Evolutionary conservation across 148 eudicot species (phyloP).

Genomic region (Talinum fruticosum): DNA sequence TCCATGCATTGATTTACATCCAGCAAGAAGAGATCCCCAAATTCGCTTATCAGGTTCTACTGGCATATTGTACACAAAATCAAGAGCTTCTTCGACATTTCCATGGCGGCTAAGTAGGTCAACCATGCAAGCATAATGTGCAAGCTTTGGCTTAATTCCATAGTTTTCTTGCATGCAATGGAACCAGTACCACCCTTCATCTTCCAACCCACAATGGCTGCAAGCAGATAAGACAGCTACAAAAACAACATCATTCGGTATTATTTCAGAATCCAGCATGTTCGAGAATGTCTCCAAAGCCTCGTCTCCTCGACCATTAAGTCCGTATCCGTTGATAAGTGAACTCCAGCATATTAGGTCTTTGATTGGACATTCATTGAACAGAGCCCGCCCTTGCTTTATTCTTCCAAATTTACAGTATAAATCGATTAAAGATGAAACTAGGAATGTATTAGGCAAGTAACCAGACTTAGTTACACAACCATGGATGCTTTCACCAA

Average conservation of each 20-base stretch:
- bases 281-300: conserved; percentile 54
- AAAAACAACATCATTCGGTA: conserved; percentile 62
- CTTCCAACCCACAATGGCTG: conserved; percentile 66
- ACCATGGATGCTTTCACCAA: conserved; percentile 58
- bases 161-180: conserved; percentile 48
- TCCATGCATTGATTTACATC: conserved; percentile 47
- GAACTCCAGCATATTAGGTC: conserved; percentile 77
- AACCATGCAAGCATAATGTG: conserved; percentile 78
- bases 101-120: conserved; percentile 75
- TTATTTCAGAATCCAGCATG: conserved; percentile 48
- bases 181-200: conserved; percentile 69
- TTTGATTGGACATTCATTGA: conserved; percentile 36
- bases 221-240: conserved; percentile 63
- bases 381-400: conserved; percentile 47
- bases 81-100: conserved; percentile 54
- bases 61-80: conserved; percentile 61
- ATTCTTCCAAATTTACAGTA: conserved; percentile 64
- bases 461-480: conserved; percentile 46
- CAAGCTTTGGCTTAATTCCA: conserved; percentile 49
- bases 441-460: conserved; percentile 43
- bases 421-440: conserved; percentile 53
- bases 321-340: conserved; percentile 64
- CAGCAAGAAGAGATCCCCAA: conserved; percentile 78
- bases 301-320: conserved; percentile 61
- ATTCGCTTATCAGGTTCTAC: conserved; percentile 62